Conservation (phyloP, 352 stramenopile species). For the Globisporangium spinosum region DNA sequence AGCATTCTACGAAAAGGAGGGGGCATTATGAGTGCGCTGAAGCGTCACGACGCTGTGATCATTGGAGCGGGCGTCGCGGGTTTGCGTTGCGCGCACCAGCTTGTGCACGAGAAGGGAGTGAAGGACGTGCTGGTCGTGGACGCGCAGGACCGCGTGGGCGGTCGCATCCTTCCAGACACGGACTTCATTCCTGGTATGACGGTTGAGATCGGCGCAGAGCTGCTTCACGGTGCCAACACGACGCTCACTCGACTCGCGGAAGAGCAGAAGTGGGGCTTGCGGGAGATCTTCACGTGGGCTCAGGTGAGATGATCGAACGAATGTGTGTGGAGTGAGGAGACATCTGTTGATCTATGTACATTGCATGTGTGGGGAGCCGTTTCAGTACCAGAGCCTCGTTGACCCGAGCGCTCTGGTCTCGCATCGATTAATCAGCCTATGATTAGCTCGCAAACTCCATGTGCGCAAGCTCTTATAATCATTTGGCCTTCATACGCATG, state of each 20-base stretch:
- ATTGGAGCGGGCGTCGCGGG: constrained; percentile 66
- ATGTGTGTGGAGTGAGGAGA: background rate
- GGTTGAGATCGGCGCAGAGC: constrained; percentile 71
- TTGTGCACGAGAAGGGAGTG: constrained; percentile 52
- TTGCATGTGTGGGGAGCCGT: constrained; percentile 15
- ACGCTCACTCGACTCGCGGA: constrained; percentile 65
- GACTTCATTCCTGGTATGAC: constrained; percentile 72
- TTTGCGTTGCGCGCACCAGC: constrained; percentile 58
- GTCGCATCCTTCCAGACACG: constrained; percentile 54
- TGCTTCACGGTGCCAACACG: constrained; percentile 75
- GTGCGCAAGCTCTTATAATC: constrained; percentile 42
- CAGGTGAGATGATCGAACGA: constrained; percentile 46
- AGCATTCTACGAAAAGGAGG: background rate
- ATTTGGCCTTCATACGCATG: constrained; percentile 89
- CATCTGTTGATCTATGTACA: constrained; percentile 7
- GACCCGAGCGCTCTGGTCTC: constrained; percentile 1
- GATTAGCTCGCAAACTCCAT: constrained; percentile 32
- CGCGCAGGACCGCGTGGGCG: constrained; percentile 56
- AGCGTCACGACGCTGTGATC: constrained; percentile 64
- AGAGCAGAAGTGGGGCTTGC: constrained; percentile 58
- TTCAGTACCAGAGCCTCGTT: background rate
- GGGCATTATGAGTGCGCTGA: background rate
- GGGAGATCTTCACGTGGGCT: constrained; percentile 85
- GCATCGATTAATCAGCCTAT: constrained; percentile 91
- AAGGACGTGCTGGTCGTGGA: constrained; percentile 74